Base-by-base conservation (phyloP, 2,329 filamentous ascomycete species). In the Ambrosiella xylebori region DNA sequence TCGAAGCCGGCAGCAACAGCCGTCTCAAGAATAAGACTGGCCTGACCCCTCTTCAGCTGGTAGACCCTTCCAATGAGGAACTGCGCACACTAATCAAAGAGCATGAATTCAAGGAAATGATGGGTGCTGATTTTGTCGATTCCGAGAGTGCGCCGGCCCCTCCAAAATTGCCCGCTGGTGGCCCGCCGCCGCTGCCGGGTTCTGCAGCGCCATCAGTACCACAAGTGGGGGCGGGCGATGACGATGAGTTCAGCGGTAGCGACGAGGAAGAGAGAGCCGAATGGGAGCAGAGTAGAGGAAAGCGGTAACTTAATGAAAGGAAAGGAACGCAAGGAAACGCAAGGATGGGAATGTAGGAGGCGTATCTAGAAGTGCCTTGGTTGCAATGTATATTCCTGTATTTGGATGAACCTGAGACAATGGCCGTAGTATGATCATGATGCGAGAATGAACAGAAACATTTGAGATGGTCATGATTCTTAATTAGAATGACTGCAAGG, bases 1-100 rank as follows among this genome's bases (percentile, higher is more conserved):
- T 91, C 63, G 87, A 93, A 71, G 87, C 87, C 57, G 88, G 88
- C 59, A 76, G 73, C 55, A 76, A 70, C 70, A 70, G 78, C 58
- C 75, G 78, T 61, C 64, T 74, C 65, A 74, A 73, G 69, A 91
- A 91, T 73, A 85, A 84, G 70, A 84, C 80, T 57, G 83, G 84
- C 65, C 76, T 88, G 61, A 86, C 82, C 55, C 77, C 87, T 36
- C 67, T 78, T 57, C 83, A 89, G 69, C 77, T 91, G 61, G 83
- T 84, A 57, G 86, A 91, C 69, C 86, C 86, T 13, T 67, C 76
- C 53, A 88, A 90, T 69, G 66, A 67, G 27, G 77, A 75, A 57
- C 72, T 90, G 57, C 73, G 76, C 62, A 74, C 77, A 50, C 71
- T 85, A 59, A 77, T 91, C 65, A 76, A 82, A 69, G 80, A 81